A percentile compares a stretch with the other conserved stretches of the same genome.
Evolutionary conservation across 805 yeast species (phyloP).

Genomic region (Ogataea philodendri): DNA sequence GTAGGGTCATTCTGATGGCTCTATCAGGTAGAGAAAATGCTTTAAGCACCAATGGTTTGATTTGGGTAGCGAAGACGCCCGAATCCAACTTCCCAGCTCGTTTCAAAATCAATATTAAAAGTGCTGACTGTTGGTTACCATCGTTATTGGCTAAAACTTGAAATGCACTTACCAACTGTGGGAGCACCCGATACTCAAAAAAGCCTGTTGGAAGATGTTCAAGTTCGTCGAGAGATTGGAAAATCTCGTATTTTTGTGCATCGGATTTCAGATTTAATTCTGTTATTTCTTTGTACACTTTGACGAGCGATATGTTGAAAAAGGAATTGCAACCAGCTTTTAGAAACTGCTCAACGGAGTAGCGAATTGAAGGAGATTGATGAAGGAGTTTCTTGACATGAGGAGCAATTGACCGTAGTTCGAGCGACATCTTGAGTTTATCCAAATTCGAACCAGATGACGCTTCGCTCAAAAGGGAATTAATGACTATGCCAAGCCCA

Average conservation of each 20-base stretch:
- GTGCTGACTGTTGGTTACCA: constrained; percentile 25
- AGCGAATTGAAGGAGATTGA: constrained; percentile 38
- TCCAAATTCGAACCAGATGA: constrained; percentile 7
- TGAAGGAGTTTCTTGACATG: constrained; percentile 42
- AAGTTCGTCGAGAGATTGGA: constrained; percentile 37
- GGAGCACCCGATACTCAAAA: constrained; percentile 62
- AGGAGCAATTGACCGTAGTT: constrained; percentile 33
- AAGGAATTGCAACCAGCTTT: constrained; percentile 30
- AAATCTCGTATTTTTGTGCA: constrained; percentile 50
- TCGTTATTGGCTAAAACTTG: constrained; percentile 23
- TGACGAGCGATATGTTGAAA: constrained; percentile 48
- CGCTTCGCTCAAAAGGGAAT: constrained; percentile 40
- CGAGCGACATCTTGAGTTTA: constrained; percentile 12
- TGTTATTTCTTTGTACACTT: constrained; percentile 50
- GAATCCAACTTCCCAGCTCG: constrained; percentile 28
- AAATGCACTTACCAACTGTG: constrained; percentile 58
- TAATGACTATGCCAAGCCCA: constrained; percentile 57
- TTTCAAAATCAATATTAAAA: constrained; percentile 43
- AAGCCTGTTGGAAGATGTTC: constrained; percentile 47
- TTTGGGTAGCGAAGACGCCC: constrained; percentile 37
- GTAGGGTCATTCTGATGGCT: constrained; percentile 67
- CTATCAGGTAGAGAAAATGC: constrained; percentile 71
- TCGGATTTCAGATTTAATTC: constrained; percentile 54
- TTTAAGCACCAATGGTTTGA: constrained; percentile 63
- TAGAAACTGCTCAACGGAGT: constrained; percentile 38